Base-by-base conservation (phyloP, 768 basidiomycete species). In the Suillus occidentalis region DNA sequence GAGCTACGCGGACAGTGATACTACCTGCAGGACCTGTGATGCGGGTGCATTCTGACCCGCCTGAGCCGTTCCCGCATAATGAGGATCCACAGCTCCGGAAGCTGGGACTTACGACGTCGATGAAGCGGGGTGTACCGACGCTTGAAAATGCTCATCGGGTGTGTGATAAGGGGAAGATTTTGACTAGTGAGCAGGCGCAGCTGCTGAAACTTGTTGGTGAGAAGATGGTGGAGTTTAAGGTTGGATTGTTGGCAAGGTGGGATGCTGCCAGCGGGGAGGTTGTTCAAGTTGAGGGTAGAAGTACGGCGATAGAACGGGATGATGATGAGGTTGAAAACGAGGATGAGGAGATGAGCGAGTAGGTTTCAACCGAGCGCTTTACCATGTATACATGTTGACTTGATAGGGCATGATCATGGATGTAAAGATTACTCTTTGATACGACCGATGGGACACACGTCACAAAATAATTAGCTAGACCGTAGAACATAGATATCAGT, bases 11-110 rank as follows among this genome's bases (percentile, higher is more conserved):
- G 65, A 90, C 90, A 0, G 85, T 97, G 63, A 79, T 83, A 39
- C 81, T 99, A 20, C 91, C 95, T 18, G 85, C 79, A 65, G 96
- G 96, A 42, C 94, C 97, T 25, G 87, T 98, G 62, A 85, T 95
- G 89, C 85, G 87, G 67, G 84, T 84, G 50, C 84, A 91, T 73
- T 89, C 91, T 3, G 89, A 91, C 67, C 91, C 90, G 0, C 86
- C 90, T 45, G 90, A 95, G 69, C 91, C 94, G 3, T 96, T 99
- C 77, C 95, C 97, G 43, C 95, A 98, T 76, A 95, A 95, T 71
- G 95, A 99, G 80, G 97, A 99, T 67, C 95, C 96, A 25, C 97
- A 99, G 74, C 83, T 99, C 61, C 88, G 97, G 63, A 93, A 92
- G 76, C 85, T 99, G 42, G 97, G 97, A 9, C 79, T 99, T 39